Percentiles rank a stretch among this genome's conserved stretches.
These are phyloP conservation scores for Septoria petroselini DNA, from an alignment of 2,329 filamentous ascomycete species.

Conservation along the genomic window DNA sequence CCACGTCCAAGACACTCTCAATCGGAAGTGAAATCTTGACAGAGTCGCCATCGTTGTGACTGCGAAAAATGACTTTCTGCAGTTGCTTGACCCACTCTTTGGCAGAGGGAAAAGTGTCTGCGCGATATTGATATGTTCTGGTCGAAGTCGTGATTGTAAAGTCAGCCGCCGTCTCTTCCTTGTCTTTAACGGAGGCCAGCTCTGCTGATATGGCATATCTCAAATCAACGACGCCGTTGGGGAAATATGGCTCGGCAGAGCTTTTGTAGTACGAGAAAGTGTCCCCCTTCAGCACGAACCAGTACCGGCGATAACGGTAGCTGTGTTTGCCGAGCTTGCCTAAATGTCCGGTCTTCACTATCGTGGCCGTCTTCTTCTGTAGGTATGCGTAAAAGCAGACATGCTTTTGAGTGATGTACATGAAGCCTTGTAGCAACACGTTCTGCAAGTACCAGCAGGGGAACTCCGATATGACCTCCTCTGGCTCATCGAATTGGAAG, in stretches of 20 bases:
- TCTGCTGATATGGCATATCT: constrained; percentile 87
- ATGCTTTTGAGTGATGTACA: constrained; percentile 91
- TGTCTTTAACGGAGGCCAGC: constrained; percentile 49
- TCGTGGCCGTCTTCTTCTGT: constrained; percentile 79
- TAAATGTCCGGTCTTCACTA: constrained; percentile 82
- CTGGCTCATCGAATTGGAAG: constrained; percentile 75
- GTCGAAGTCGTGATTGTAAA: constrained; percentile 82
- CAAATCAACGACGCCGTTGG: constrained; percentile 85
- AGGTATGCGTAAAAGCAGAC: constrained; percentile 97
- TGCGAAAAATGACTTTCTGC: constrained; percentile 91
- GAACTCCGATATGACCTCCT: constrained; percentile 88
- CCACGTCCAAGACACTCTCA: constrained; percentile 84
- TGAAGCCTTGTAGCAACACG: constrained; percentile 86
- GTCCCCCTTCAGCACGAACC: constrained; percentile 89
- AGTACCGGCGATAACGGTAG: constrained; percentile 83
- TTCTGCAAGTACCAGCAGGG: constrained; percentile 91
- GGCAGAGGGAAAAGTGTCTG: constrained; percentile 81
- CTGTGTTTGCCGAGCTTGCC: constrained; percentile 86
- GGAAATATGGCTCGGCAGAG: constrained; percentile 83
- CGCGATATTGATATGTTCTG: constrained; percentile 80
- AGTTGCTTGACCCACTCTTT: constrained; percentile 96
- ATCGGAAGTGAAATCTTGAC: constrained; percentile 93
- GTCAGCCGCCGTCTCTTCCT: constrained; percentile 60
- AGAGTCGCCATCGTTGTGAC: constrained; percentile 93
- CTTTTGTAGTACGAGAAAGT: constrained; percentile 86